These are phyloP conservation scores for Dothideomycetidae sp. DNA, from an alignment of 2,329 filamentous ascomycete genomes.

Conservation along the genomic window DNA sequence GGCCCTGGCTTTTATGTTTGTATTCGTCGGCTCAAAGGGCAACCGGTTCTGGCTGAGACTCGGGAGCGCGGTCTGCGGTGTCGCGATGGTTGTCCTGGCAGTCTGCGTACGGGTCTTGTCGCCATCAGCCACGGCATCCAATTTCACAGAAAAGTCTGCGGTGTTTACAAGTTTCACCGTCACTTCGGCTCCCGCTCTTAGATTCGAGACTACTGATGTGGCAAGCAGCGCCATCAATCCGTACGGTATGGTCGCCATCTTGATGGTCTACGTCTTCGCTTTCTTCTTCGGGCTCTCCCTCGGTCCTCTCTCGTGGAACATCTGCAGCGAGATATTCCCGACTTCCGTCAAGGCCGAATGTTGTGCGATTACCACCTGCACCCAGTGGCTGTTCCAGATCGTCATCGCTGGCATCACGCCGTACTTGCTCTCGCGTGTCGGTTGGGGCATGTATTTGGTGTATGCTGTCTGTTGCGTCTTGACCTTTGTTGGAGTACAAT, in stretches of 20 bases:
- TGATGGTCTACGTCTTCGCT: slow-evolving; percentile 14
- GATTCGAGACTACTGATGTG: slow-evolving; percentile 1
- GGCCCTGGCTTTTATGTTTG: slow-evolving; percentile 15
- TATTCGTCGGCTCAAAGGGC: slow-evolving; percentile 11
- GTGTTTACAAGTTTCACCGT: neutral
- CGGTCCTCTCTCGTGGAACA: slow-evolving; percentile 12
- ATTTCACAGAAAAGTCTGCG: too few relatives aligned
- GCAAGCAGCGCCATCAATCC: neutral
- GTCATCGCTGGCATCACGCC: slow-evolving; percentile 13
- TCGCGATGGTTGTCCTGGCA: slow-evolving; percentile 11
- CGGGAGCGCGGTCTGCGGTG: slow-evolving; percentile 8
- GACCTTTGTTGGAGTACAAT: slow-evolving; percentile 6
- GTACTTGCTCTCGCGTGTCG: slow-evolving; percentile 11
- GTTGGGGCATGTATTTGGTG: slow-evolving; percentile 12
- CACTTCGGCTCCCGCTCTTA: slow-evolving; percentile 6
- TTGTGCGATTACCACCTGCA: slow-evolving; percentile 12
- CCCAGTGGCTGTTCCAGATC: slow-evolving; percentile 16
- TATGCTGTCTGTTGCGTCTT: slow-evolving; percentile 11
- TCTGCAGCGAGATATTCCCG: slow-evolving; percentile 10
- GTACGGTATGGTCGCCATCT: slow-evolving; percentile 11
- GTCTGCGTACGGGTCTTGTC: neutral
- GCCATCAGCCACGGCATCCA: neutral
- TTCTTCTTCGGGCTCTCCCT: slow-evolving; percentile 11
- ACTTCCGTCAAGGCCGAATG: slow-evolving; percentile 6
- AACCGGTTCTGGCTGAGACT: slow-evolving; percentile 13